Evolutionary conservation across 257 asterid genomes (phyloP), one percentile per base, ranked within the genome.

Genomic region (Scutellaria minor): DNA sequence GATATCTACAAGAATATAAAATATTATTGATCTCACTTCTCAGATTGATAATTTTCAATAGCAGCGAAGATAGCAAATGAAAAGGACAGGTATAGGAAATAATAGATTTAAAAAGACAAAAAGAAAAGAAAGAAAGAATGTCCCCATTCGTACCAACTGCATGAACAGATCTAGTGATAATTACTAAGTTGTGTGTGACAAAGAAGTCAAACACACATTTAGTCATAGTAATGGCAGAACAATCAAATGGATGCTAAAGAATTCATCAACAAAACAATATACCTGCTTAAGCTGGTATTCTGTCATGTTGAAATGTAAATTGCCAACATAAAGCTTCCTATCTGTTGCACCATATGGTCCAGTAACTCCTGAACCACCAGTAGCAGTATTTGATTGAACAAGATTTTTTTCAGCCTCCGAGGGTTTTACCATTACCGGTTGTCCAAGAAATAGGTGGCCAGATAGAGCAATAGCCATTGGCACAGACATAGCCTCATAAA

Each of bases 371-470:
- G 96, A 61, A 73, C 87, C 87, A 78, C 87, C 92, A 61, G 86
- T 86, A 55, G 93, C 13, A 42, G 98, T 76, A 64, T 85, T 92
- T 58, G 99, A 88, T 42, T 88, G 98, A 74, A 95, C 99, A 76
- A 95, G 99, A 80, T 95, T 95, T 89, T 95, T 95, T 83, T 95
- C 99, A 37, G 99, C 99, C 82, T 95, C 99, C 2, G 99, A 95
- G 65, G 99, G 99, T 78, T 95, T 95, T 14, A 92, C 98, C 99
- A 95, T 95, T 47, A 95, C 93, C 72, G 99, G 97, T 80, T 95
- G 99, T 47, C 99, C 98, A 80, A 90, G 92, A 71, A 92, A 92
- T 22, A 80, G 89, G 77, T 89, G 99, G 14, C 99, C 99, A 48
- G 96, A 88, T 48, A 92, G 73, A 71, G 99, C 99, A 67, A 95